A percentile compares a stretch with the other conserved stretches of the same genome.
Conservation (phyloP, 805 yeast species). For the Candida loeiensis region DNA sequence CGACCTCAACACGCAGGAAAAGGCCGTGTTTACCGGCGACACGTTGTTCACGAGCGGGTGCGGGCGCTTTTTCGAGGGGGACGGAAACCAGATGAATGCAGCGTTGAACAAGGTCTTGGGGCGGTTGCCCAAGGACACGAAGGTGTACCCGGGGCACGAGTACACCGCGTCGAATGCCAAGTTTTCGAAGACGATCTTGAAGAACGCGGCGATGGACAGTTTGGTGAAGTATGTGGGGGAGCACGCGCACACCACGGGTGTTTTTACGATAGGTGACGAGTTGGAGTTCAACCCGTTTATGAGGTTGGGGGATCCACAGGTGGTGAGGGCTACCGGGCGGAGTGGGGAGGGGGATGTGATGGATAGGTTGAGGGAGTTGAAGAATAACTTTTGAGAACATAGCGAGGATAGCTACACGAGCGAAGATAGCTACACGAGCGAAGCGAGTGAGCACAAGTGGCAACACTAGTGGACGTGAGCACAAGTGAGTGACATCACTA, state of each 20-base stretch:
- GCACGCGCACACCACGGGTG: constrained; percentile 80
- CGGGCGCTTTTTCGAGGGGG: constrained; percentile 95
- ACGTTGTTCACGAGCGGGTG: constrained; percentile 93
- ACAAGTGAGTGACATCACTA: neutral
- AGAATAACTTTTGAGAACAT: constrained; percentile 42
- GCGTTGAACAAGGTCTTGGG: constrained; percentile 62
- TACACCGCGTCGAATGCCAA: constrained; percentile 79
- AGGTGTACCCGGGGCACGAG: constrained; percentile 93
- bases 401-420: neutral
- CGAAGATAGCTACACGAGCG: neutral
- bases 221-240: constrained; percentile 49
- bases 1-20: constrained; percentile 61
- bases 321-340: constrained; percentile 57
- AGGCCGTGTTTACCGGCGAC: constrained; percentile 91
- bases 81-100: constrained; percentile 71
- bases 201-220: constrained; percentile 49
- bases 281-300: constrained; percentile 65
- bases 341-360: constrained; percentile 54
- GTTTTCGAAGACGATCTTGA: constrained; percentile 66
- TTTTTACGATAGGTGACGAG: constrained; percentile 82
- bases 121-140: constrained; percentile 62
- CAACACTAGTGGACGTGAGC: neutral
- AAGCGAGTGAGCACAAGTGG: neutral
- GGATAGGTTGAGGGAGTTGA: constrained; percentile 70
- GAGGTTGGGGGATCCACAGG: constrained; percentile 64